These are phyloP conservation scores for Plasmodium falciparum DNA, from an alignment of 169 alveolate species.

Conservation along the genomic window DNA sequence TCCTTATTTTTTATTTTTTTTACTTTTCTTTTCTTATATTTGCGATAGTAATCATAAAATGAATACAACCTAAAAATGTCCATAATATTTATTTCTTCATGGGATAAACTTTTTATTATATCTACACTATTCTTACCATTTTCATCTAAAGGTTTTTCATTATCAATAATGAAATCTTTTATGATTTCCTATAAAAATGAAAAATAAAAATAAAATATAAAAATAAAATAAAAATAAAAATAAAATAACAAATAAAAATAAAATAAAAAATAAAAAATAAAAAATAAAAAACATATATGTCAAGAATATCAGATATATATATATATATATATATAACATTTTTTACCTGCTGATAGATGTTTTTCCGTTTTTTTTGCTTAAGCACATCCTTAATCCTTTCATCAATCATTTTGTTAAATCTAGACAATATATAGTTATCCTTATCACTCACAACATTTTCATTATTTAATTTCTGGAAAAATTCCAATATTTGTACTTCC, in stretches of 20 bases:
- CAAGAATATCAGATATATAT: too few relatives aligned
- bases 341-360: too few relatives aligned
- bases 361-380: too few relatives aligned
- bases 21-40: conserved; percentile 26
- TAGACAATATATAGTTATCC: neutral
- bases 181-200: neutral
- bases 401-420: neutral
- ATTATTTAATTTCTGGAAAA: too few relatives aligned
- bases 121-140: conserved; percentile 2
- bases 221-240: neutral
- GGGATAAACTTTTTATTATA: neutral
- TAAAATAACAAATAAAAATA: too few relatives aligned
- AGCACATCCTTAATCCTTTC: neutral
- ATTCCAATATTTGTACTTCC: neutral
- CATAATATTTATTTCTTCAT: conserved; percentile 16
- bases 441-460: too few relatives aligned
- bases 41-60: conserved; percentile 36
- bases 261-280: neutral
- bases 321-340: too few relatives aligned
- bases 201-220: neutral
- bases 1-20: neutral
- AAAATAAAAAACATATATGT: too few relatives aligned
- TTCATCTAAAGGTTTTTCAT: neutral
- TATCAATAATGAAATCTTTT: neutral
- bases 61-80: conserved; percentile 42